These are phyloP conservation scores for Coemansia sp. DNA, from an alignment of 192 early-diverging fungal species.

Conservation along the genomic window DNA sequence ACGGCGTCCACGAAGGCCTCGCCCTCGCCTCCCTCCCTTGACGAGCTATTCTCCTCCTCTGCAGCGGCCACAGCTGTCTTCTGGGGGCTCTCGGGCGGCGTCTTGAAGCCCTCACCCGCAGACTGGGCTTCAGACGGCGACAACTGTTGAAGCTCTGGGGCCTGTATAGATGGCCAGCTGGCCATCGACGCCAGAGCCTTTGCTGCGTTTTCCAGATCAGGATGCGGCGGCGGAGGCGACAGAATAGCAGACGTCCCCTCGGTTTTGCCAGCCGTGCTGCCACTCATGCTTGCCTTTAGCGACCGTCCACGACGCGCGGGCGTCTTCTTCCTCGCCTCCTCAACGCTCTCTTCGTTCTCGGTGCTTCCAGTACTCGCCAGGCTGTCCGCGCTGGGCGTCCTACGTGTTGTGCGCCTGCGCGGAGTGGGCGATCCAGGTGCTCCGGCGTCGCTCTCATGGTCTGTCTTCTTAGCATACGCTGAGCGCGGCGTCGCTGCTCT, in stretches of 20 bases:
- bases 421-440: slow-evolving; percentile 16
- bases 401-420: slow-evolving; percentile 18
- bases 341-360: background rate
- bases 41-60: slow-evolving; percentile 1
- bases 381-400: slow-evolving; percentile 1
- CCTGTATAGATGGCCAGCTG: background rate
- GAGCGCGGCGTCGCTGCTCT: slow-evolving; percentile 2
- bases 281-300: slow-evolving; percentile 1
- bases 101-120: slow-evolving; percentile 24
- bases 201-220: slow-evolving; percentile 26
- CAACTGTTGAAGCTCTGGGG: background rate
- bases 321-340: slow-evolving; percentile 7
- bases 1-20: slow-evolving; percentile 7
- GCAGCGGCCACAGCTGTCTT: slow-evolving; percentile 6
- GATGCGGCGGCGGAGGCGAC: slow-evolving; percentile 6
- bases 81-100: slow-evolving; percentile 34
- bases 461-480: background rate
- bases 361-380: background rate
- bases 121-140: slow-evolving; percentile 15
- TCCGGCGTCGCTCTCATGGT: background rate
- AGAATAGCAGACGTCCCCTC: background rate
- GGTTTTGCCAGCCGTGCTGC: background rate
- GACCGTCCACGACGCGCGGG: slow-evolving; percentile 13
- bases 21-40: background rate
- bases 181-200: slow-evolving; percentile 24